Base-by-base conservation (phyloP, 345 rosid genomes). In the Melaleuca alternifolia region DNA sequence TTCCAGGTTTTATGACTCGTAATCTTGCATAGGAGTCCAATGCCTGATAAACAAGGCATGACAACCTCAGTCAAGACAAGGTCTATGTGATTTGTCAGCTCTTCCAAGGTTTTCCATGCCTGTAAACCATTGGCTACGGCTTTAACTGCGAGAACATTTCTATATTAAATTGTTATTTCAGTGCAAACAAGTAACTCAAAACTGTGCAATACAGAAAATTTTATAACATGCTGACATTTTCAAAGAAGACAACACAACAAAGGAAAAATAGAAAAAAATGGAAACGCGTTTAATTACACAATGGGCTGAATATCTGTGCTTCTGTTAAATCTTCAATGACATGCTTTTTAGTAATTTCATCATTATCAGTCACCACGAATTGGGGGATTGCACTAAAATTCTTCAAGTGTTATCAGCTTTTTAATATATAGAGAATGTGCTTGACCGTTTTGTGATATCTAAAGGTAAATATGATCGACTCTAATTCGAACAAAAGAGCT, bases 21-120 rank as follows among this genome's bases (percentile, higher is more conserved):
- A 85, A 94, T 92, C 91, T 92, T 92, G 91, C 83, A 54, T 53
- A 94, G 87, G 86, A 94, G 95, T 85, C 90, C 93, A 86, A 93
- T 85, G 83, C 95, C 97, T 50, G 94, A 89, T 86, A 92, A 84
- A 85, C 82, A 84, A 48, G 95, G 97, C 93, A 90, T 87, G 50
- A 83, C 92, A 51, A 92, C 95, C 91, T 93, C 97, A 56, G 95
- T 91, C 86, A 94, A 88, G 75, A 94, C 89, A 85, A 94, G 89
- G 86, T 94, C 93, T 83, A 93, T 87, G 54, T 89, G 93, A 91
- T 89, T 91, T 76, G 91, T 88, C 84, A 90, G 65, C 88, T 93
- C 94, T 88, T 90, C 92, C 85, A 93, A 81, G 59, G 89, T 87
- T 88, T 90, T 92, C 95, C 95, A 94, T 30, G 97, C 97, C 89